Conservation (phyloP, 148 eudicot species). For the Rhododendron kiyosumense region DNA sequence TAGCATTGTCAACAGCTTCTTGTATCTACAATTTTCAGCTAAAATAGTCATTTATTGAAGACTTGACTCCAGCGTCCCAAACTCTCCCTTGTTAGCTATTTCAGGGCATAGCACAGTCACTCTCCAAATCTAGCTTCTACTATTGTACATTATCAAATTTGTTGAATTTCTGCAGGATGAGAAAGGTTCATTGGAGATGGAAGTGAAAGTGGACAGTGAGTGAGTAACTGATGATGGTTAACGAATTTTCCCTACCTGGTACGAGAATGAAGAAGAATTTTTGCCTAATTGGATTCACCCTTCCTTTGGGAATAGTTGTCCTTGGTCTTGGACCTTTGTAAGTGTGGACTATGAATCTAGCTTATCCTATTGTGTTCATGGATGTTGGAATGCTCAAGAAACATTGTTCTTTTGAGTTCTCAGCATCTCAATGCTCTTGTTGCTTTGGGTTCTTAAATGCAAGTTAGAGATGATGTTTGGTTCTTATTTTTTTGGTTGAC, state of each 20-base stretch:
- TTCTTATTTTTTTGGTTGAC: background rate
- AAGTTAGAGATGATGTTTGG: background rate
- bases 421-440: background rate
- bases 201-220: conserved; percentile 24
- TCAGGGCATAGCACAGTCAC: background rate
- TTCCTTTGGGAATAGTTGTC: background rate
- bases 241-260: background rate
- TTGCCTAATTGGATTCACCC: background rate
- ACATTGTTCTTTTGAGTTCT: background rate
- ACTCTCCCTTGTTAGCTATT: background rate
- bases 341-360: background rate
- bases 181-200: conserved; percentile 21
- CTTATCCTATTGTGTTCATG: background rate
- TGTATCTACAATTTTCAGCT: background rate
- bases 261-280: background rate
- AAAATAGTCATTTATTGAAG: background rate
- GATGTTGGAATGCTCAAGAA: background rate
- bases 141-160: background rate
- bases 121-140: background rate
- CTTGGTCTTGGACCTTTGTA: background rate
- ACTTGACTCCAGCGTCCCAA: background rate
- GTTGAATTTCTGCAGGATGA: conserved; percentile 20
- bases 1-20: background rate
- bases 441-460: background rate
- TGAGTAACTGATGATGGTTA: conserved; percentile 27